These are phyloP conservation scores for Phaeosphaeriaceae sp. DNA, from an alignment of 2,329 filamentous ascomycete species.

Conservation along the genomic window DNA sequence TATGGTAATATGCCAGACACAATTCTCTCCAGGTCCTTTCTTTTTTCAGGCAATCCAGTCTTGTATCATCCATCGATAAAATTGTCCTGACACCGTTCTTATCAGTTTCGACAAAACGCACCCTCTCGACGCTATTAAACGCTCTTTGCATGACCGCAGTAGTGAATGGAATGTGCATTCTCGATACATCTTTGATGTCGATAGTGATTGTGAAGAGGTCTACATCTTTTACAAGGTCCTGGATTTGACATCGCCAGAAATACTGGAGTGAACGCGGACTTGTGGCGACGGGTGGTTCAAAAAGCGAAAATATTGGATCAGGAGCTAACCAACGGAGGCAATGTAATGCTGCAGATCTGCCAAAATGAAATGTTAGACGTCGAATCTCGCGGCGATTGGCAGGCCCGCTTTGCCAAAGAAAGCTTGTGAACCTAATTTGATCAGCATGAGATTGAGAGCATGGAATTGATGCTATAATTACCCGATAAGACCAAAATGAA, in stretches of 20 bases:
- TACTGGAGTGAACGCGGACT: slow-evolving; percentile 27
- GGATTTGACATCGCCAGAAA: slow-evolving; percentile 43
- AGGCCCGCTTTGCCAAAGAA: slow-evolving; percentile 31
- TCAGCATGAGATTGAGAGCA: background rate
- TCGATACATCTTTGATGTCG: slow-evolving; percentile 26
- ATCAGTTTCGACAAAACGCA: slow-evolving; percentile 20
- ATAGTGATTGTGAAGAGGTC: slow-evolving; percentile 30
- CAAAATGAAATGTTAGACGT: slow-evolving; percentile 31
- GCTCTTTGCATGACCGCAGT: slow-evolving; percentile 21
- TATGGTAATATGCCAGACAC: slow-evolving; percentile 18
- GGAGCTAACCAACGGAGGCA: slow-evolving; percentile 41
- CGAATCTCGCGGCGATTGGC: slow-evolving; percentile 25
- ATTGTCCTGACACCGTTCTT: slow-evolving; percentile 2
- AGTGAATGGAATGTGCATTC: slow-evolving; percentile 29
- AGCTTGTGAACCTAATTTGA: slow-evolving; percentile 18
- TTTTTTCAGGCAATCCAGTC: slow-evolving; percentile 5
- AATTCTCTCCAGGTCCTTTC: slow-evolving; percentile 23
- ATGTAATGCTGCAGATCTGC: slow-evolving; percentile 29
- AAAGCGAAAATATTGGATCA: slow-evolving; percentile 32
- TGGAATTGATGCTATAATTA: background rate
- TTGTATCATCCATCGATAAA: slow-evolving; percentile 3
- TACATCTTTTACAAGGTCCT: slow-evolving; percentile 33
- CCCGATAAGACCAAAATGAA: slow-evolving; percentile 31
- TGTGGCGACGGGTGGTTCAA: slow-evolving; percentile 31
- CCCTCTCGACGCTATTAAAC: slow-evolving; percentile 24